Base-by-base conservation (phyloP, 192 early-diverging fungal genomes). In the Podila clonocystis region DNA sequence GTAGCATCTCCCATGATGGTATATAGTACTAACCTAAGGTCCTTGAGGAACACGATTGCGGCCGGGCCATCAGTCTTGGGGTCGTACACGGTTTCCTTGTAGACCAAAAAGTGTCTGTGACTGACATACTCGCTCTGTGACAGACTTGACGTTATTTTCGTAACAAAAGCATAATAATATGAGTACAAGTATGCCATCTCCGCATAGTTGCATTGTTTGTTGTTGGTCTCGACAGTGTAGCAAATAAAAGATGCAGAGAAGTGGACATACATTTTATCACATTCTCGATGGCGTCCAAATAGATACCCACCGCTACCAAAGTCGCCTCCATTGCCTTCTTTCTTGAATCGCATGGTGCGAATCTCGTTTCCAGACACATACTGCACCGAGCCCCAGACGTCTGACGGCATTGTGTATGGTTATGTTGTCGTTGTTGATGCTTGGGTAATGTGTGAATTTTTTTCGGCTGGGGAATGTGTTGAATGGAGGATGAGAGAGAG, bases 321-420 rank as follows among this genome's bases (percentile, higher is more conserved):
- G 17, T 80, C 77, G 38, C 70, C 70, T 7, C 70, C 76, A 12
- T 79, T 79, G n/a, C 70, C 77, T 41, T 72, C 70, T 57, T 80
- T 80, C 58, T 66, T 73, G 55, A 80, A 80, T 19, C 61, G 28
- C 13, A 80, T n/a, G n/a, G 64, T 68, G 49, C 52, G 52, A 55
- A n/a, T n/a, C 52, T 26, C 52, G 8, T 55, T 55, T 6, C 52
- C 24, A 9, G 52, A 55, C 24, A 2, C 9, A 26, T 55, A 55
- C 5, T 55, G 20, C 20, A 55, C 8, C 13, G 52, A 55, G 22
- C 52, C 52, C 52, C 52, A 55, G 52, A 55, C 52, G 13, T 55
- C 24, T n/a, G 52, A 55, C 52, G 52, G 17, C 24, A 26, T 55
- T 55, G 52, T 50, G 1, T 17, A 20, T 50, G 50, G 4, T 11